Evolutionary conservation across 768 basidiomycete species (phyloP).

Genomic region (Pholiota molesta): DNA sequence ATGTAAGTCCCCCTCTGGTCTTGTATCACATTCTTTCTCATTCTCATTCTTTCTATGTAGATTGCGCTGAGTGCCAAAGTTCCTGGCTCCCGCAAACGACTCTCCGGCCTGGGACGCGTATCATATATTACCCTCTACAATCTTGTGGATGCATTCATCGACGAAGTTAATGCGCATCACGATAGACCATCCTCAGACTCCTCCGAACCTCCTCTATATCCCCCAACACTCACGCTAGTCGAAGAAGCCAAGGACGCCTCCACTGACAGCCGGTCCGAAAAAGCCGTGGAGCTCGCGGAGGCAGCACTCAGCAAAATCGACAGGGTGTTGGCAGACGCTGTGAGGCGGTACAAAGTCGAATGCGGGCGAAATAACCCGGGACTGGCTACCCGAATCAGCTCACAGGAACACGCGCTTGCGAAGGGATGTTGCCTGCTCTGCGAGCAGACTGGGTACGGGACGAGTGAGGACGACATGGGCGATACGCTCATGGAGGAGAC

Average conservation of each 20-base stretch:
- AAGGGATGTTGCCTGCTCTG: constrained; percentile 46
- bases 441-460: constrained; percentile 50
- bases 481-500: constrained; percentile 41
- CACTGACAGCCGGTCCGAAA: constrained; percentile 42
- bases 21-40: constrained; percentile 5
- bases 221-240: constrained; percentile 44
- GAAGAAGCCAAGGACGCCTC: constrained; percentile 47
- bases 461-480: constrained; percentile 42
- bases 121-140: constrained; percentile 44
- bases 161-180: constrained; percentile 47
- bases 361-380: constrained; percentile 34
- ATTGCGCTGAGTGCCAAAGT: constrained; percentile 40
- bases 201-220: constrained; percentile 31
- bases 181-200: constrained; percentile 40
- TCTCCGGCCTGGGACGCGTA: constrained; percentile 40
- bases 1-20: constrained; percentile 30
- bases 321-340: constrained; percentile 36
- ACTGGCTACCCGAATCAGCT: constrained; percentile 36
- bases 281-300: constrained; percentile 39
- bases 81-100: constrained; percentile 36
- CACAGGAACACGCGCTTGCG: constrained; percentile 40
- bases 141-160: constrained; percentile 46
- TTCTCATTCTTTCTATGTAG: constrained; percentile 21
- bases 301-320: constrained; percentile 37
- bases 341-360: constrained; percentile 43